Evolutionary conservation across 164 flowering plant genomes (phyloP), one percentile per base, ranked within the genome.

Genomic region (Amborella trichopoda): DNA sequence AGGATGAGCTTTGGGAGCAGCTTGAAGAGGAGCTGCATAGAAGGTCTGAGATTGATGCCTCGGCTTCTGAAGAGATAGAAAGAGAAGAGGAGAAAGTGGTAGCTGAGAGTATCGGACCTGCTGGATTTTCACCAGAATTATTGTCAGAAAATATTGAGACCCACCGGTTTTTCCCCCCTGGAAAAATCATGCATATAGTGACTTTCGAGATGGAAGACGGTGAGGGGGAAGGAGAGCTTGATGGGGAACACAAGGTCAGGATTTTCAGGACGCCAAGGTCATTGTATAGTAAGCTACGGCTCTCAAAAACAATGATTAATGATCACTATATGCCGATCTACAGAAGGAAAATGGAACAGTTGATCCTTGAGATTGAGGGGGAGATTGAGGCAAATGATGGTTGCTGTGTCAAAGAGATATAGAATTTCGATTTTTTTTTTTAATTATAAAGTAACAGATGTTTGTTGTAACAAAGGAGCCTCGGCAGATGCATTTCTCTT

Each of bases 321-420:
- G 96, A 93, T 73, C 96, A 93, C 54, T 88, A 74, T 49, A 90
- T 90, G 96, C 96, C 96, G 0, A 80, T 80, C 88, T 90, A 90
- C 65, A 83, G 75, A 67, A 86, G 74, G 63, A 77, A 71, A 85
- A 80, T 87, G 76, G 94, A 91, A 60, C 54, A 54, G 40, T 57
- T 86, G 55, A 76, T 91, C 24, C 59, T 55, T 40, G 70, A 81
- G 60, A 71, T 83, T 19, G 82, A 83, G 47, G 73, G 69, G 19
- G 82, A 74, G 28, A 63, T 49, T 17, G 68, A 68, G 30, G 44
- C 16, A 37, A 21, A n/a, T 8, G 41, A 32, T n/a, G 41, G 8
- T 2, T 6, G 34, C 8, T 14, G 41, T 14, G 2, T 6, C n/a
- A n/a, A n/a, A n/a, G n/a, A n/a, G n/a, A n/a, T n/a, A n/a, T n/a